Evolutionary conservation across 805 yeast genomes (phyloP).

Genomic region (Candida chilensis): DNA sequence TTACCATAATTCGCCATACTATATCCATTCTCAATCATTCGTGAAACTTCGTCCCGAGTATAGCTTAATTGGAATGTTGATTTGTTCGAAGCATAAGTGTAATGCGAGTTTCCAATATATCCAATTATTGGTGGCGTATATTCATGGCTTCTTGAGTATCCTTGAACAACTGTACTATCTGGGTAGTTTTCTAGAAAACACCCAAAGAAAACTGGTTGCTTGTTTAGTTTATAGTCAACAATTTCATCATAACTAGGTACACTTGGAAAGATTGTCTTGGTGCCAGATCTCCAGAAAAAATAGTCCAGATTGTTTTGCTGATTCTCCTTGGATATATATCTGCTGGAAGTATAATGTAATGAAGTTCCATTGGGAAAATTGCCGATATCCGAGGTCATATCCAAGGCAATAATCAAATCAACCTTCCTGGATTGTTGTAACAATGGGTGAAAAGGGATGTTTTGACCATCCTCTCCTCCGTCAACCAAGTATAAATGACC

Average conservation of each 20-base stretch:
- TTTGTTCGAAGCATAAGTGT: constrained; percentile 36
- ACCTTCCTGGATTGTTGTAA: constrained; percentile 20
- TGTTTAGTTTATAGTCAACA: constrained; percentile 8
- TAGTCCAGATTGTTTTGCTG: constrained; percentile 3
- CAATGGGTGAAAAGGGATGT: constrained; percentile 37
- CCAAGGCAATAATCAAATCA: constrained; percentile 30
- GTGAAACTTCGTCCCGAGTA: constrained; percentile 26
- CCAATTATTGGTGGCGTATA: constrained; percentile 41
- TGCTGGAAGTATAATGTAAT: constrained; percentile 23
- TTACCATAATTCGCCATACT: constrained; percentile 38
- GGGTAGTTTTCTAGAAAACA: constrained; percentile 12
- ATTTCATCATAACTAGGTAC: constrained; percentile 20
- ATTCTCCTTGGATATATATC: constrained; percentile 13
- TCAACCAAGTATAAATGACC: constrained; percentile 15
- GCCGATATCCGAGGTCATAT: constrained; percentile 37
- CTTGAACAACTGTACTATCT: constrained; percentile 5
- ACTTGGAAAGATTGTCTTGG: constrained; percentile 19
- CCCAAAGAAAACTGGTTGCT: constrained; percentile 29
- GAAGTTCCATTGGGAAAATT: constrained; percentile 58
- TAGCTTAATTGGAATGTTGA: constrained; percentile 54
- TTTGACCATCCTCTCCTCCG: constrained; percentile 43
- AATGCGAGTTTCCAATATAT: constrained; percentile 36
- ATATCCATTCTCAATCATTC: constrained; percentile 44
- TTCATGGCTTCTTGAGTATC: constrained; percentile 4
- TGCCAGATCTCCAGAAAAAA: constrained; percentile 3